Evolutionary conservation across 768 basidiomycete genomes (phyloP).

Genomic region (Phanerodontia chrysosporium): DNA sequence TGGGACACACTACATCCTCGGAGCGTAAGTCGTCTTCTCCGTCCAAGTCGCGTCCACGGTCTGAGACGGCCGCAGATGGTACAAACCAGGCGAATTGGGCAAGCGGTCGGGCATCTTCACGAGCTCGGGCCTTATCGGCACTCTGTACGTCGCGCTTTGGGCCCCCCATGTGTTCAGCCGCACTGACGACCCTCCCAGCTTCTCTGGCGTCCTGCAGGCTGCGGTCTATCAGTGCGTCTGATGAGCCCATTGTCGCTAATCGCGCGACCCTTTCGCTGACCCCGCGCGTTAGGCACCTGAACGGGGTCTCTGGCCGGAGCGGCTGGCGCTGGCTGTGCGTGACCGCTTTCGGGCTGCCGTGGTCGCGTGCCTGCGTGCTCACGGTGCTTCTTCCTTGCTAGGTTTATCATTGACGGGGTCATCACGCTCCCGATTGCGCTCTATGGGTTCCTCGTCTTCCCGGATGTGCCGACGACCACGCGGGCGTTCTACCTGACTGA

Average conservation of each 20-base stretch:
- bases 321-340: slow-evolving; percentile 67
- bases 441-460: slow-evolving; percentile 70
- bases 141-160: slow-evolving; percentile 38
- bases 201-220: slow-evolving; percentile 63
- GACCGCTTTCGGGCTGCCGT: background rate
- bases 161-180: background rate
- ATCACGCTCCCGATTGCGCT: slow-evolving; percentile 69
- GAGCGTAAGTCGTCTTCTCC: slow-evolving; percentile 45
- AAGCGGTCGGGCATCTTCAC: slow-evolving; percentile 73
- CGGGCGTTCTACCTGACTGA: slow-evolving; percentile 58
- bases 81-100: slow-evolving; percentile 64
- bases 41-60: background rate
- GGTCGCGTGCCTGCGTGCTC: background rate
- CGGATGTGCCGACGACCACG: slow-evolving; percentile 63
- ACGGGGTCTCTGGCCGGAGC: slow-evolving; percentile 47
- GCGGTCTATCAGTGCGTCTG: slow-evolving; percentile 50
- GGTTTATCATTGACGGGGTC: slow-evolving; percentile 67
- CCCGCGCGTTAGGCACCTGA: slow-evolving; percentile 40
- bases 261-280: background rate
- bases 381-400: slow-evolving; percentile 20
- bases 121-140: slow-evolving; percentile 55
- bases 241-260: background rate
- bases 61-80: slow-evolving; percentile 46
- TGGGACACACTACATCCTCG: slow-evolving; percentile 68
- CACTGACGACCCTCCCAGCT: slow-evolving; percentile 31